Base-by-base conservation (phyloP, 192 early-diverging fungal genomes). In the Pilobolus umbonatus region DNA sequence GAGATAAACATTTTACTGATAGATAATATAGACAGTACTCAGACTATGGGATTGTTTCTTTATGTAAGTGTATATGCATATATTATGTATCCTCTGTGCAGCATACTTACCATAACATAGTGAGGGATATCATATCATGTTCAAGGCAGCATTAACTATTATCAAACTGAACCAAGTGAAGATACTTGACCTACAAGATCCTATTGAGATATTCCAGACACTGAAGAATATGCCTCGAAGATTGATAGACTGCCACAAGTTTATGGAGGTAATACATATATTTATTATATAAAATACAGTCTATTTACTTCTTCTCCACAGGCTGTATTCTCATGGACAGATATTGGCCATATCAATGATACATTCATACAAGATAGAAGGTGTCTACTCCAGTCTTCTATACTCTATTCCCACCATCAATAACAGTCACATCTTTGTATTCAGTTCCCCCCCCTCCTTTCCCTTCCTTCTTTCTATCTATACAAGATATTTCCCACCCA, bases 121-220 rank as follows among this genome's bases (percentile, higher is more conserved):
- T 50, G 77, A 77, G 35, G 77, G 73, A 40, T 80, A 80, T 71
- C 87, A 87, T 66, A 77, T 89, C 28, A 54, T 92, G 9, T 84
- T 85, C 54, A 77, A 86, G 1, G 80, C 88, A 12, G 83, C 85
- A 0, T 71, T 92, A 17, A 79, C 89, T 1, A 75, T 92, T 42
- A 62, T 92, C 21, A 69, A 80, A 44, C 60, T 85, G 25, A 79
- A 86, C 56, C 81, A 92, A 48, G 62, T 71, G n/a, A 71, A 77
- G 29, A 76, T 92, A 26, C 51, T 83, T 9, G 70, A 67, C 29
- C 64, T 78, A 10, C 68, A 77, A 46, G 81, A 83, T 57, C 71
- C 80, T 3, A 51, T 80, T 35, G 80, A 81, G 52, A 66, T 76
- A 29, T 83, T 83, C 56, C 75, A 77, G 28, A 61, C 76, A 17